Evolutionary conservation across 2,329 filamentous ascomycete species (phyloP).

Genomic region (Alternaria viburni): DNA sequence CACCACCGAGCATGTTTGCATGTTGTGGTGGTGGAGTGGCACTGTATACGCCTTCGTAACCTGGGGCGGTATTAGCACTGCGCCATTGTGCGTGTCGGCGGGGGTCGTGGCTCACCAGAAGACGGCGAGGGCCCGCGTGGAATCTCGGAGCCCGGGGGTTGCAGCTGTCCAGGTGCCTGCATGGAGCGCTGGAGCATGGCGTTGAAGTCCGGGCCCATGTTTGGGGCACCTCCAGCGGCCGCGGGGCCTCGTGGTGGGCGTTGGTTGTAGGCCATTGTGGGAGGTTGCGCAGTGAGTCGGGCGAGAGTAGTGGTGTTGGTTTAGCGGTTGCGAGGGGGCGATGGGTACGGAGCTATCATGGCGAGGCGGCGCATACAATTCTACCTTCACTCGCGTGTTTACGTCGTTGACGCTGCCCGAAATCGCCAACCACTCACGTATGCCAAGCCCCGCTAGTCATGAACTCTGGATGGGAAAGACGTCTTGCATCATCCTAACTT

Average conservation of each 20-base stretch:
- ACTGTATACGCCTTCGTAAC: constrained; percentile 45
- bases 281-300: constrained; percentile 5
- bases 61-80: constrained; percentile 30
- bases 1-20: constrained; percentile 38
- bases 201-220: constrained; percentile 43
- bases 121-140: constrained; percentile 31
- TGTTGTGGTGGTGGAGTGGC: constrained; percentile 60
- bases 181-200: constrained; percentile 46
- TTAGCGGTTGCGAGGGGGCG: constrained; percentile 31
- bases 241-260: constrained; percentile 37
- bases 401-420: constrained; percentile 18
- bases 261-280: constrained; percentile 36
- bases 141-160: constrained; percentile 27
- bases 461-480: background rate
- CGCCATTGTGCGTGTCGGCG: constrained; percentile 3
- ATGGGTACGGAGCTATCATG: constrained; percentile 34
- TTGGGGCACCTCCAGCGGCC: constrained; percentile 38
- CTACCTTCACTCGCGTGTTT: constrained; percentile 22
- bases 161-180: constrained; percentile 36
- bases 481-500: background rate
- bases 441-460: constrained; percentile 22
- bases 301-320: constrained; percentile 1
- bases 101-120: constrained; percentile 29
- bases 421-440: constrained; percentile 19
- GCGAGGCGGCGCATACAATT: constrained; percentile 30